Evolutionary conservation across 768 basidiomycete genomes (phyloP).

Genomic region (Infundibulicybe gibba): DNA sequence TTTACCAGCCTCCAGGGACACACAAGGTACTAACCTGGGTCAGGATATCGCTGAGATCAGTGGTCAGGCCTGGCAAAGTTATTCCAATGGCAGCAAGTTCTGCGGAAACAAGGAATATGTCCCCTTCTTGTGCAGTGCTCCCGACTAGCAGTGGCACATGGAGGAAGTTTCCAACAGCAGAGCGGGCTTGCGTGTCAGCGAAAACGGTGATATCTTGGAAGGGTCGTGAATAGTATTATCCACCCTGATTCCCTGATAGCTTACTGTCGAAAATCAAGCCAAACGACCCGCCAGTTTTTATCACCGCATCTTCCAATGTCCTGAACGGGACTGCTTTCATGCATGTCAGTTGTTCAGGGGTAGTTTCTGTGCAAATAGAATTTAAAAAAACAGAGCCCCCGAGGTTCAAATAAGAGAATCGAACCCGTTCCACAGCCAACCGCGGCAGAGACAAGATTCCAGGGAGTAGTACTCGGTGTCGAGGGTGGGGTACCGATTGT

Average conservation of each 20-base stretch:
- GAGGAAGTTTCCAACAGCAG: conserved; percentile 24
- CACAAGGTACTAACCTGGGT: conserved; percentile 2
- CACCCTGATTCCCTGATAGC: neutral
- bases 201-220: conserved; percentile 28
- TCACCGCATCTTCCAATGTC: conserved; percentile 27
- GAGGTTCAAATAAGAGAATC: conserved; percentile 1
- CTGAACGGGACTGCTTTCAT: conserved; percentile 29
- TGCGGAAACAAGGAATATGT: conserved; percentile 3
- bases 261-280: conserved; percentile 26
- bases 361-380: conserved; percentile 14
- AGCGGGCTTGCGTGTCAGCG: conserved; percentile 20
- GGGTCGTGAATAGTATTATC: neutral
- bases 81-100: conserved; percentile 1
- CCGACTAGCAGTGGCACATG: conserved; percentile 25
- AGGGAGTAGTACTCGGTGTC: conserved; percentile 7
- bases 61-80: conserved; percentile 5
- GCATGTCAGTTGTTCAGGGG: conserved; percentile 27
- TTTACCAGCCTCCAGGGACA: too few relatives aligned
- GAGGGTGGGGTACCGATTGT: neutral
- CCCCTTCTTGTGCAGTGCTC: conserved; percentile 18
- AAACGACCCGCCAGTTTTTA: conserved; percentile 23
- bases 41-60: conserved; percentile 3
- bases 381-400: neutral
- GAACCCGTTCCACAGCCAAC: conserved; percentile 27
- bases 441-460: conserved; percentile 19